Evolutionary conservation across 192 early-diverging fungal species (phyloP).

Genomic region (Podila verticillata): DNA sequence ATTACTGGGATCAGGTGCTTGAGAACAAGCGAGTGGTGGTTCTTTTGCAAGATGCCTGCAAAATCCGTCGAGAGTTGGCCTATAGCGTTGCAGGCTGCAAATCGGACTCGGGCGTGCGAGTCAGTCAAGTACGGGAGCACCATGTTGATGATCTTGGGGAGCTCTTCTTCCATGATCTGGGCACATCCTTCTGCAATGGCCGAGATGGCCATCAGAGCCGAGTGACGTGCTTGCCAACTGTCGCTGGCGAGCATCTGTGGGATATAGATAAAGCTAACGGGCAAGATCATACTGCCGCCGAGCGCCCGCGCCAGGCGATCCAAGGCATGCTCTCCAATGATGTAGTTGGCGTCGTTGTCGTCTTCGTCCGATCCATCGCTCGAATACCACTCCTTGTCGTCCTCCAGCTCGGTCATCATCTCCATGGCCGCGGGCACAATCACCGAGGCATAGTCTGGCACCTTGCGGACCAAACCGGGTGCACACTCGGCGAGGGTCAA

Average conservation of each 20-base stretch:
- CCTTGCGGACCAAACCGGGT: conserved; percentile 92
- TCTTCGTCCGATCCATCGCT: conserved; percentile 89
- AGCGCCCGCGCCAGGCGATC: conserved; percentile 90
- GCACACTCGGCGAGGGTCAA: conserved; percentile 90
- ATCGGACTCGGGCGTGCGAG: conserved; percentile 93
- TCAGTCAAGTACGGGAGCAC: conserved; percentile 86
- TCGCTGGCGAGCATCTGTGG: conserved; percentile 86
- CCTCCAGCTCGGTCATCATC: conserved; percentile 96
- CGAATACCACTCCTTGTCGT: conserved; percentile 90
- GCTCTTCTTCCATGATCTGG: conserved; percentile 92
- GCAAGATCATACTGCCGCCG: conserved; percentile 91
- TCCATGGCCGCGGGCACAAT: conserved; percentile 90
- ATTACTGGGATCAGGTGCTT: conserved; percentile 86
- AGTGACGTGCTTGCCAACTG: conserved; percentile 92
- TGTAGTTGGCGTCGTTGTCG: conserved; percentile 89
- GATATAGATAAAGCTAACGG: conserved; percentile 87
- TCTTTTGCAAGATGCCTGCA: conserved; percentile 77
- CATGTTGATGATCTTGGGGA: conserved; percentile 83
- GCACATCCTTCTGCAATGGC: conserved; percentile 98
- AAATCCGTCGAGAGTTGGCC: conserved; percentile 99
- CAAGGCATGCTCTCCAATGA: conserved; percentile 95
- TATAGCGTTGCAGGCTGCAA: conserved; percentile 95
- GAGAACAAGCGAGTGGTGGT: conserved; percentile 78
- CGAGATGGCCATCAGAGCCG: conserved; percentile 93
- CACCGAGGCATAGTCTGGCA: conserved; percentile 77